Conservation (phyloP, 108 stramenopile species). For the Discostella stelligeroides region DNA sequence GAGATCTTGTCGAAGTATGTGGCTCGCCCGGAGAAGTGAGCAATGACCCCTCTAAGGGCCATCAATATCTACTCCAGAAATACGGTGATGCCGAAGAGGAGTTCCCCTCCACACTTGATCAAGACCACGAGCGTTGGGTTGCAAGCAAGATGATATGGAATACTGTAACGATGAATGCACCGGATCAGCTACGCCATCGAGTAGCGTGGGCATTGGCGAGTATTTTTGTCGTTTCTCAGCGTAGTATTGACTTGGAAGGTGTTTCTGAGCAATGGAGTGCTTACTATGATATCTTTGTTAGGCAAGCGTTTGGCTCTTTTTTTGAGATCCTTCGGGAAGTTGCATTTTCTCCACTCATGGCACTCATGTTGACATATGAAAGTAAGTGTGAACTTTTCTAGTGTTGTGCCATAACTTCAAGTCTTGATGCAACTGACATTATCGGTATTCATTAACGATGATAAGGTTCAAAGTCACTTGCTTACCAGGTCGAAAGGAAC, state of each 20-base stretch:
- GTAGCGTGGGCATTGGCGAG: constrained; percentile 55
- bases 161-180: constrained; percentile 28
- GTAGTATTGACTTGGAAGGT: constrained; percentile 14
- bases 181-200: constrained; percentile 57
- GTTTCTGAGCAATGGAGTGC: constrained; percentile 32
- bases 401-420: background rate
- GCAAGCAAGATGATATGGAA: constrained; percentile 37
- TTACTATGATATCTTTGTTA: constrained; percentile 57
- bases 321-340: constrained; percentile 46
- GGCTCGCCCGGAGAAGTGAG: constrained; percentile 46
- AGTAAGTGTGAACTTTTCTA: background rate
- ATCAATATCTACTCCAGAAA: constrained; percentile 38
- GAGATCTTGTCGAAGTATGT: constrained; percentile 38
- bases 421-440: constrained; percentile 26
- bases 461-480: constrained; percentile 25
- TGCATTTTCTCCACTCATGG: constrained; percentile 47
- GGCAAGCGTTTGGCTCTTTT: constrained; percentile 49
- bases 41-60: constrained; percentile 25
- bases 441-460: too few relatives aligned
- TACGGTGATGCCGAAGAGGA: constrained; percentile 35
- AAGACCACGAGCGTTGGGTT: constrained; percentile 40
- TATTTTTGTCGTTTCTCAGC: constrained; percentile 43
- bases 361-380: constrained; percentile 36
- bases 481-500: constrained; percentile 35
- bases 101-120: constrained; percentile 27